These are phyloP conservation scores for Smittium culicis DNA, from an alignment of 371 early-diverging fungal species.

Conservation along the genomic window DNA sequence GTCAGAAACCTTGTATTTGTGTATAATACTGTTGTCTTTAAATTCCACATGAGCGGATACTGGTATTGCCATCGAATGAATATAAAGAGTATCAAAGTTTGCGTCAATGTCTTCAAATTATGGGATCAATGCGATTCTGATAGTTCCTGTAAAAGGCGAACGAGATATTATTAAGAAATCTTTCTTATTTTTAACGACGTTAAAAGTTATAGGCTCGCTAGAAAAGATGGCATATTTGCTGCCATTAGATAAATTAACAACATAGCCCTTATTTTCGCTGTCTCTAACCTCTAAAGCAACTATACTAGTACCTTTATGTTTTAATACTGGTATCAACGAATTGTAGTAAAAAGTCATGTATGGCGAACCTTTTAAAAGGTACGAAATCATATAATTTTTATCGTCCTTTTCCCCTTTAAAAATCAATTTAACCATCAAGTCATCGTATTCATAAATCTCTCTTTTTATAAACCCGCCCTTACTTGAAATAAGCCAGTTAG, in stretches of 20 bases:
- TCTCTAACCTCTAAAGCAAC: background rate
- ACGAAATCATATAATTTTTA: conserved; percentile 12
- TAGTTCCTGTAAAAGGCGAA: conserved; percentile 17
- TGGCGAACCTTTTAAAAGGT: conserved; percentile 27
- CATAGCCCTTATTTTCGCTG: conserved; percentile 12
- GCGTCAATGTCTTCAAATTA: background rate
- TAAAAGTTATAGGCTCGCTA: conserved; percentile 4
- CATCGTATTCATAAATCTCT: conserved; percentile 2
- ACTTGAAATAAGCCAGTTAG: conserved; percentile 3
- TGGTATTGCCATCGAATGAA: conserved; percentile 14
- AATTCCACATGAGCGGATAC: conserved; percentile 18
- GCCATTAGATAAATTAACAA: conserved; percentile 10
- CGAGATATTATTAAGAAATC: conserved; percentile 4
- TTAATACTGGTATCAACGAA: conserved; percentile 5
- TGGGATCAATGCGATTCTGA: conserved; percentile 11
- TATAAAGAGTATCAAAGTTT: conserved; percentile 26
- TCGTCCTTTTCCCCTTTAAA: background rate
- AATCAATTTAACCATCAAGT: conserved; percentile 6
- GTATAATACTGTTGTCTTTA: conserved; percentile 13
- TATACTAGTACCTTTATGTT: background rate
- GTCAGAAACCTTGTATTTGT: background rate
- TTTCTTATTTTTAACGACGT: background rate
- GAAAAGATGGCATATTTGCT: conserved; percentile 23
- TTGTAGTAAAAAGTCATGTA: conserved; percentile 21
- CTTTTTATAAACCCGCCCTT: conserved; percentile 10